Percentiles rank a stretch among this genome's conserved stretches.
Conservation (phyloP, 2,329 filamentous ascomycete genomes). For the Pyrenophora graminea region DNA sequence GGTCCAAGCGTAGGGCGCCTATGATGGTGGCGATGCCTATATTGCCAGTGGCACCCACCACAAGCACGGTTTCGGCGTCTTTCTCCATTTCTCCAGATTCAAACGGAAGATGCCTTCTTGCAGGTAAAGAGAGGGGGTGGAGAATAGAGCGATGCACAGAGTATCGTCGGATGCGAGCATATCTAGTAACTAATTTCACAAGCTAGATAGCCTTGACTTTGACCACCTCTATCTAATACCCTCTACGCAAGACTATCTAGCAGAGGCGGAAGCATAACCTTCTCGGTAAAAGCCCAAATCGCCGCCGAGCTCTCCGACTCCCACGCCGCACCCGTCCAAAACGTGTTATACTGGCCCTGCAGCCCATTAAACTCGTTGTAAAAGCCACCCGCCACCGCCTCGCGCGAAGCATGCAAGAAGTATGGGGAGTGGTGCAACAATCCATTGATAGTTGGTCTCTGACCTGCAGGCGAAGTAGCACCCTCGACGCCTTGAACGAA, state of each 20-base stretch:
- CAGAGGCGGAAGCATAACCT: constrained; percentile 43
- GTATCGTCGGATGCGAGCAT: too few relatives aligned
- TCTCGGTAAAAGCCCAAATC: constrained; percentile 37
- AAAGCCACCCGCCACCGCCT: constrained; percentile 25
- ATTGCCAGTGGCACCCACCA: too few relatives aligned
- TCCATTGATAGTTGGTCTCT: constrained; percentile 3
- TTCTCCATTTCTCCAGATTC: too few relatives aligned
- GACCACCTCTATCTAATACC: too few relatives aligned
- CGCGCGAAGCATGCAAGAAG: constrained; percentile 17
- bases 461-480: background rate
- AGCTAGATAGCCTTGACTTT: too few relatives aligned
- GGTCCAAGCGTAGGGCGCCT: too few relatives aligned
- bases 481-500: constrained; percentile 1
- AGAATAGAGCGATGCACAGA: too few relatives aligned
- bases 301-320: constrained; percentile 21
- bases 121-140: too few relatives aligned
- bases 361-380: constrained; percentile 29
- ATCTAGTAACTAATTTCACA: too few relatives aligned
- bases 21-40: too few relatives aligned
- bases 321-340: constrained; percentile 26
- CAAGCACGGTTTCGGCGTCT: too few relatives aligned
- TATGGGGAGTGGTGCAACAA: constrained; percentile 26
- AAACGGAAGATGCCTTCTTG: too few relatives aligned
- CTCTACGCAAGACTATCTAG: constrained; percentile 1
- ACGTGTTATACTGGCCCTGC: constrained; percentile 28